A percentile compares a stretch with the other conserved stretches of the same genome.
phyloP scores from a whole-genome alignment of 805 yeast species.

The Komagataella ulmi region DNA sequence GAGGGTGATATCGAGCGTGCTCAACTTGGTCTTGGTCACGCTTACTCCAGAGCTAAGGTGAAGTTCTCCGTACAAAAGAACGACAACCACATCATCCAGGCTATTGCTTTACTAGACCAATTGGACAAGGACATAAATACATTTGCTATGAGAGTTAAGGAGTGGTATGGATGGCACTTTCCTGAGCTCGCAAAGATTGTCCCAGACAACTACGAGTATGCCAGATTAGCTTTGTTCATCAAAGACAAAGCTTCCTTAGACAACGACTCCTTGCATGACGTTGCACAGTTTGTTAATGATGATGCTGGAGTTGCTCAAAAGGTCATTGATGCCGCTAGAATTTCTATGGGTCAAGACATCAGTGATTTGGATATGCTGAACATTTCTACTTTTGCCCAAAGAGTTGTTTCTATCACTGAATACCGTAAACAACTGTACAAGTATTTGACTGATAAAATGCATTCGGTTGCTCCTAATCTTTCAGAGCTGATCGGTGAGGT shows the following conservation, averaged over 20 bases:
- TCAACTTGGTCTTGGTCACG: constrained; percentile 97
- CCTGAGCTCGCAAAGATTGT: constrained; percentile 91
- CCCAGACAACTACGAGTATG: constrained; percentile 78
- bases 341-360: constrained; percentile 98
- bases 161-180: constrained; percentile 99
- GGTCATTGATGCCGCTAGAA: constrained; percentile 87
- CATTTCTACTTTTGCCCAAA: constrained; percentile 80
- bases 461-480: constrained; percentile 94
- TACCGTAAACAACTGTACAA: constrained; percentile 76
- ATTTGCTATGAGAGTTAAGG: constrained; percentile 93
- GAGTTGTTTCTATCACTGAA: constrained; percentile 85
- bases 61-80: constrained; percentile 98
- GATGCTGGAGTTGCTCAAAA: constrained; percentile 88
- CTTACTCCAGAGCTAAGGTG: constrained; percentile 97
- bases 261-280: constrained; percentile 76
- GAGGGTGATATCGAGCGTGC: constrained; percentile 96
- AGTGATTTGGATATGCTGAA: constrained; percentile 91
- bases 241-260: constrained; percentile 75
- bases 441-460: constrained; percentile 92
- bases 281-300: constrained; percentile 82
- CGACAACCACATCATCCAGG: constrained; percentile 98
- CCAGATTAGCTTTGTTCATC: constrained; percentile 69
- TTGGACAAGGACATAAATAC: constrained; percentile 97
- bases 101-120: constrained; percentile 94
- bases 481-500: constrained; percentile 96